Evolutionary conservation across 2,329 filamentous ascomycete genomes (phyloP).

Genomic region (Seiridium cupressi): DNA sequence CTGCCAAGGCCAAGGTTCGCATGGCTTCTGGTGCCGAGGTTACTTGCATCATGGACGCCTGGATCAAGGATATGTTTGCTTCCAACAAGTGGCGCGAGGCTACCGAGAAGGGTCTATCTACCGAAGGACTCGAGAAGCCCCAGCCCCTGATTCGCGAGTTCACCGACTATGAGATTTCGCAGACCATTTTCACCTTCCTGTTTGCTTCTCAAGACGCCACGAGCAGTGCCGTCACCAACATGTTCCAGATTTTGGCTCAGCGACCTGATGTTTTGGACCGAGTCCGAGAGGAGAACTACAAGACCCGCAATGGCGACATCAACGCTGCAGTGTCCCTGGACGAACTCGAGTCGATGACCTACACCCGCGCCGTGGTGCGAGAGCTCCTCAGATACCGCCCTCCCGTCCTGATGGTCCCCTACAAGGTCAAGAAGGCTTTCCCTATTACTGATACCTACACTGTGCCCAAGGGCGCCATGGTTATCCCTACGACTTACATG

Average conservation of each 20-base stretch:
- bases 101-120: slow-evolving; percentile 67
- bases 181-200: slow-evolving; percentile 93
- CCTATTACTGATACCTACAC: slow-evolving; percentile 85
- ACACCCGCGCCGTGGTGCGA: slow-evolving; percentile 88
- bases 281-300: slow-evolving; percentile 86
- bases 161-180: slow-evolving; percentile 84
- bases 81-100: slow-evolving; percentile 80
- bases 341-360: slow-evolving; percentile 82
- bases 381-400: slow-evolving; percentile 92
- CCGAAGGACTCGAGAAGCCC: slow-evolving; percentile 76
- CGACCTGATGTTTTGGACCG: slow-evolving; percentile 89
- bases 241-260: slow-evolving; percentile 93
- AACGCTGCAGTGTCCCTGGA: slow-evolving; percentile 74
- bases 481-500: slow-evolving; percentile 88
- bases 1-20: slow-evolving; percentile 87
- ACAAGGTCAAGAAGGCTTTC: slow-evolving; percentile 92
- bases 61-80: slow-evolving; percentile 85
- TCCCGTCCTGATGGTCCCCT: slow-evolving; percentile 96
- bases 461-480: slow-evolving; percentile 91
- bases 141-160: slow-evolving; percentile 80
- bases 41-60: slow-evolving; percentile 93
- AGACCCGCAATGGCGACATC: slow-evolving; percentile 71
- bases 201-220: slow-evolving; percentile 98
- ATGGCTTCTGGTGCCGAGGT: slow-evolving; percentile 86
- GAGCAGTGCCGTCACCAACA: slow-evolving; percentile 87